phyloP scores from a whole-genome alignment of 164 flowering plant genomes.

The grape (Vitis vinifera) region DNA sequence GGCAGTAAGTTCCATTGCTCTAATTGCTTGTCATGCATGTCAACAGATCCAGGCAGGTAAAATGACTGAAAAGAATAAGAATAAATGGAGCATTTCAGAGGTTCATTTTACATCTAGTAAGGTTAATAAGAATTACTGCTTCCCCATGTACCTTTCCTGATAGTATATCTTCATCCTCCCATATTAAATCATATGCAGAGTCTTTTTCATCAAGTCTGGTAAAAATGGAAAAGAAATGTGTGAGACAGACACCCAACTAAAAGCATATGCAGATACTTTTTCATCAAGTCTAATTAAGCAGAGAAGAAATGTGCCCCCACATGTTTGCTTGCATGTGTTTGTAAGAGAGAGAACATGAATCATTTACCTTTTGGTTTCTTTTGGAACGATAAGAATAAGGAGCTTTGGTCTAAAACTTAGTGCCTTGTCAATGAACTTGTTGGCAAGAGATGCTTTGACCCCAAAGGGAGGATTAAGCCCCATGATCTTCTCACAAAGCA shows the following conservation, averaged over 20 bases:
- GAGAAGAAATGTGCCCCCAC: not conserved
- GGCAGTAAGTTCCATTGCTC: constrained; percentile 73
- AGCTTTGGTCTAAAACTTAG: constrained; percentile 89
- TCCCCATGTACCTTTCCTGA: constrained; percentile 59
- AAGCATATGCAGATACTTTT: constrained; percentile 5
- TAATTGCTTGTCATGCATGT: constrained; percentile 59
- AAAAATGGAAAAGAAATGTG: not conserved
- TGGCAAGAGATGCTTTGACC: constrained; percentile 62
- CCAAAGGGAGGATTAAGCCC: constrained; percentile 97
- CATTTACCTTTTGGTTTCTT: constrained; percentile 74
- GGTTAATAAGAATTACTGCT: not conserved
- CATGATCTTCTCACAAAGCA: constrained; percentile 57
- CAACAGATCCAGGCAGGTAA: constrained; percentile 85
- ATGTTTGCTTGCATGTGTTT: no score
- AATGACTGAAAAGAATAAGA: constrained; percentile 53
- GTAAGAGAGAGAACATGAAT: constrained; percentile 1
- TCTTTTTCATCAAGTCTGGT: constrained; percentile 65
- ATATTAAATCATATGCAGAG: constrained; percentile 54
- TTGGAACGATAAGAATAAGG: constrained; percentile 81
- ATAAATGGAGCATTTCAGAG: constrained; percentile 10
- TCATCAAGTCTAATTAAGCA: constrained; percentile 14
- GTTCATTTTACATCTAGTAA: not conserved
- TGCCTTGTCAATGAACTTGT: constrained; percentile 78
- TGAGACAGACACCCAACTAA: constrained; percentile 15
- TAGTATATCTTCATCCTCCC: constrained; percentile 62